A percentile compares a stretch with the other conserved stretches of the same genome.
Evolutionary conservation across 2,329 filamentous ascomycete genomes (phyloP).

Genomic region (Zalaria sp.): DNA sequence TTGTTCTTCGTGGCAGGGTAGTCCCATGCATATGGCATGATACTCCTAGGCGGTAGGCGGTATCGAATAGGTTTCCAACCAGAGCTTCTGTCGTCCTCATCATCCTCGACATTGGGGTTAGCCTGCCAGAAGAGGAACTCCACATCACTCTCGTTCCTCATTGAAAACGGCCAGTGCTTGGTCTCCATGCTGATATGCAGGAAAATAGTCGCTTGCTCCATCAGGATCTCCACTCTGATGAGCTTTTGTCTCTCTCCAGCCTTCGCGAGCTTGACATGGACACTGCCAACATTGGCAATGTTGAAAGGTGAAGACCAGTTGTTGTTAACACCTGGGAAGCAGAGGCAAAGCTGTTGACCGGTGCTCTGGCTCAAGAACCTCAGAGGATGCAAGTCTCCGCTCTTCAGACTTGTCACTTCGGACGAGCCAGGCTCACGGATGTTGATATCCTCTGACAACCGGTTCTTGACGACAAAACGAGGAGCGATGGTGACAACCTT

Average conservation of each 20-base stretch:
- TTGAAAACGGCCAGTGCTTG: slow-evolving; percentile 96
- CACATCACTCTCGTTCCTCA: slow-evolving; percentile 94
- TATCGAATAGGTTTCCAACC: slow-evolving; percentile 91
- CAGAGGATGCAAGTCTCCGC: slow-evolving; percentile 69
- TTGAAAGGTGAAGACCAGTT: slow-evolving; percentile 98
- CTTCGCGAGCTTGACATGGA: slow-evolving; percentile 87
- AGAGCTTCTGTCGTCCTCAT: slow-evolving; percentile 66
- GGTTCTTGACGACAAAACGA: slow-evolving; percentile 88
- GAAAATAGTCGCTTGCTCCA: slow-evolving; percentile 91
- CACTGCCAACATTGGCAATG: slow-evolving; percentile 84
- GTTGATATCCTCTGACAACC: slow-evolving; percentile 74
- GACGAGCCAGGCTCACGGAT: slow-evolving; percentile 88
- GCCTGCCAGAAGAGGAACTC: slow-evolving; percentile 96
- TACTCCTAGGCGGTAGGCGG: slow-evolving; percentile 79
- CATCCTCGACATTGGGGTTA: slow-evolving; percentile 83
- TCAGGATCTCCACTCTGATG: slow-evolving; percentile 73
- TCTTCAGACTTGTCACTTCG: slow-evolving; percentile 62
- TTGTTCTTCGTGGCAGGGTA: slow-evolving; percentile 96
- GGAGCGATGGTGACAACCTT: slow-evolving; percentile 90
- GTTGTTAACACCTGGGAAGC: slow-evolving; percentile 87
- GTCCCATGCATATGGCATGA: slow-evolving; percentile 99
- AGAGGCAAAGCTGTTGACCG: slow-evolving; percentile 81
- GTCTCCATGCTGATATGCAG: slow-evolving; percentile 79
- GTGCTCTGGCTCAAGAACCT: slow-evolving; percentile 76
- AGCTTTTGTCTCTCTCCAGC: slow-evolving; percentile 79